phyloP scores from a whole-genome alignment of 139 green algal genomes.

The Pseudopediastrum boryanum region DNA sequence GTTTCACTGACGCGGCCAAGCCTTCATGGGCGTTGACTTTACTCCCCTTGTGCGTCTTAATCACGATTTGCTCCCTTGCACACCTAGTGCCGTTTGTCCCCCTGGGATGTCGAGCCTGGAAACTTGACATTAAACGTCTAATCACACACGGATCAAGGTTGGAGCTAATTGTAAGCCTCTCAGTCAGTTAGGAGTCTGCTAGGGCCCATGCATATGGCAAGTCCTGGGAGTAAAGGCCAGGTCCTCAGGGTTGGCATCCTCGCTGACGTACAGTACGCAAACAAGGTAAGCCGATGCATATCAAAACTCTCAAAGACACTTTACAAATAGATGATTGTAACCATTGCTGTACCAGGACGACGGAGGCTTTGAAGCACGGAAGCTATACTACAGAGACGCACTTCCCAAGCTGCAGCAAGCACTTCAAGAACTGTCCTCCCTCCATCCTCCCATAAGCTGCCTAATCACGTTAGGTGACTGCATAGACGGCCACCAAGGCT shows the following conservation, averaged over 20 bases:
- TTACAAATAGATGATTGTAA: background rate
- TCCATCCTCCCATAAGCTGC: constrained; percentile 37
- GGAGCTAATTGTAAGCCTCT: too few species aligned
- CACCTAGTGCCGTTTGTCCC: too few species aligned
- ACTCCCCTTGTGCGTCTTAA: too few species aligned
- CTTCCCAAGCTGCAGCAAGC: constrained; percentile 65
- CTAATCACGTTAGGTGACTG: constrained; percentile 73
- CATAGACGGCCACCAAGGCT: constrained; percentile 63
- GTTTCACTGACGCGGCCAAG: too few species aligned
- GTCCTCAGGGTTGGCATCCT: constrained; percentile 4
- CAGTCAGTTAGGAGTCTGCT: too few species aligned
- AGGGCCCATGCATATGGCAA: too few species aligned
- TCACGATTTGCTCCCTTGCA: too few species aligned
- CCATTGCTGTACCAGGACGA: constrained; percentile 41
- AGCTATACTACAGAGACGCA: constrained; percentile 67
- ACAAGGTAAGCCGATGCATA: constrained; percentile 21
- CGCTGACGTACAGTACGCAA: constrained; percentile 30
- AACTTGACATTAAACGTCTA: too few species aligned
- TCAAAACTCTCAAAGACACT: background rate
- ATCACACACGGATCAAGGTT: too few species aligned
- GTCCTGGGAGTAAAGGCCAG: too few species aligned
- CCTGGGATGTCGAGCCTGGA: too few species aligned
- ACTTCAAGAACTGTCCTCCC: constrained; percentile 31
- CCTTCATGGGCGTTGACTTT: too few species aligned
- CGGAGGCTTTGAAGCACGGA: constrained; percentile 52